phyloP scores from a whole-genome alignment of 371 early-diverging fungal genomes.

The Mucor plumbeus region DNA sequence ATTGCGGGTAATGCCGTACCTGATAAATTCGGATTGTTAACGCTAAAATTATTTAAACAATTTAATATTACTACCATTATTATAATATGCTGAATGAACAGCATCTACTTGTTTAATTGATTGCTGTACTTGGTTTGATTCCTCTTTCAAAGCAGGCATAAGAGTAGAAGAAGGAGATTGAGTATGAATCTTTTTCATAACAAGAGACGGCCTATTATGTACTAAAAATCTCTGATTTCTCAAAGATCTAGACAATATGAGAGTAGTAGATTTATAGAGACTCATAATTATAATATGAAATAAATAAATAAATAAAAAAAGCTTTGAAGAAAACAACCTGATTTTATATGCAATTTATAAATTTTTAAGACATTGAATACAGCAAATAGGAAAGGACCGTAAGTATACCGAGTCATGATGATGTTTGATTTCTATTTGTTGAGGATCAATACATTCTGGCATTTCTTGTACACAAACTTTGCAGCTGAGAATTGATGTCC shows the following conservation, averaged over 20 bases:
- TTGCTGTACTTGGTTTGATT: background rate
- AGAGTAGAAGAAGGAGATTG: constrained; percentile 14
- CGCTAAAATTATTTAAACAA: background rate
- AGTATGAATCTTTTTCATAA: constrained; percentile 5
- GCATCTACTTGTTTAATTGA: constrained; percentile 3
- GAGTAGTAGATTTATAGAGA: background rate
- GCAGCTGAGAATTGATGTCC: background rate
- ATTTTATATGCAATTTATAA: constrained; percentile 7
- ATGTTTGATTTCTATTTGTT: constrained; percentile 6
- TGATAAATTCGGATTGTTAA: constrained; percentile 7
- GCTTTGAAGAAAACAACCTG: background rate
- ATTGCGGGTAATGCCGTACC: constrained; percentile 58
- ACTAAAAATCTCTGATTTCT: background rate
- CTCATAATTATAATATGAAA: background rate
- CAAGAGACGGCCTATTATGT: background rate
- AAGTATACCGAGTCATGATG: constrained; percentile 21
- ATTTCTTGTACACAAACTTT: too few relatives aligned
- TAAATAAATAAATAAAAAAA: background rate
- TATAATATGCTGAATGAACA: constrained; percentile 19
- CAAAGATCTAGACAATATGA: background rate
- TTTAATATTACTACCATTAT: constrained; percentile 12
- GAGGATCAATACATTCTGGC: background rate
- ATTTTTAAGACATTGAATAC: constrained; percentile 4
- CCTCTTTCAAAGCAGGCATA: constrained; percentile 15
- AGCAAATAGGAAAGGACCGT: constrained; percentile 17